Base-by-base conservation (phyloP, 2,329 filamentous ascomycete species). In the Xylaria sp. region DNA sequence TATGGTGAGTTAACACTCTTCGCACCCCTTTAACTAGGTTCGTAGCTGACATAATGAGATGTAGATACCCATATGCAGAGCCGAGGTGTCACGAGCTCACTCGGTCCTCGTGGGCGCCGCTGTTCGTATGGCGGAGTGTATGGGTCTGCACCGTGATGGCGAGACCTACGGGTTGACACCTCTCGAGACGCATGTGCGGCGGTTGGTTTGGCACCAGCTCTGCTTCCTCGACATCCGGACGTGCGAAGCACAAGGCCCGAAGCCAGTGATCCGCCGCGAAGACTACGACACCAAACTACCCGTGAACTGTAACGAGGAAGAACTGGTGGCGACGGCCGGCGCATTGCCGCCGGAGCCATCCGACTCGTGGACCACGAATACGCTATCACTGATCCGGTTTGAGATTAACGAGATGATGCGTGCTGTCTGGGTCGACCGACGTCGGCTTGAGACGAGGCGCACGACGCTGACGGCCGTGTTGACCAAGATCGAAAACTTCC, bases 141-240 rank as follows among this genome's bases (percentile, higher is more conserved):
- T 93, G 89, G 90, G 91, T 1, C 80, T 94, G 20, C 90, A 94
- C 76, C 86, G 90, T 9, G 92, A 94, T 71, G 90, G 90, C 17
- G 86, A 88, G 51, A 84, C 86, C 10, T 93, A 92, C 74, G 88
- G 87, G 1, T 84, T 91, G 65, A 87, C 85, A 2, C 86, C 91
- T 0, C 80, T 93, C 2, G 91, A 94, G 73, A 89, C 88, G 0
- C 91, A 94, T 62, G 84, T 93, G 3, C 87, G 92, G 13, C 87
- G 92, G 4, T 81, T 93, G 46, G 84, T 93, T 40, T 94, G 92
- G 92, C 90, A 93, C 76, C 91, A 94, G 74, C 83, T 94, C 23
- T 93, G 90, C 78, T 92, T 92, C 76, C 83, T 94, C 9, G 92
- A 94, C 76, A 86, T 93, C 65, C 85, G 91, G 46, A 93, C 91